These are phyloP conservation scores for Pleurotus salmoneostramineus DNA, from an alignment of 768 basidiomycete species.

Conservation along the genomic window DNA sequence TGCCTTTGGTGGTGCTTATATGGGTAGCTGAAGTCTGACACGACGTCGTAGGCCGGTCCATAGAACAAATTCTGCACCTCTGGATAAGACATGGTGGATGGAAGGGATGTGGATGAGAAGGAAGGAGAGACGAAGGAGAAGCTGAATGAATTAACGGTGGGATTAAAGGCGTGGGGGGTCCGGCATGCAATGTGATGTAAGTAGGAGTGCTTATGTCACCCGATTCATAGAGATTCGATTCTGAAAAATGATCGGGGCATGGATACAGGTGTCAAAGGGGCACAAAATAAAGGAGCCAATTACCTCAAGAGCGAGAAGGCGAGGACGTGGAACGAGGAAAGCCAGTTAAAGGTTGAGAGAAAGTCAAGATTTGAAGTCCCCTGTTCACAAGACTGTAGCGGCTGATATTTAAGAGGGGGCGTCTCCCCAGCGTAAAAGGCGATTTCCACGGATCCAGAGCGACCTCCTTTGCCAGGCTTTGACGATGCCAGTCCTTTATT, in stretches of 20 bases:
- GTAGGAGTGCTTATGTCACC: slow-evolving; percentile 6
- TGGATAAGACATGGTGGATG: slow-evolving; percentile 4
- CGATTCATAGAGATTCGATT: slow-evolving; percentile 7
- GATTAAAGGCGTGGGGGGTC: slow-evolving; percentile 8
- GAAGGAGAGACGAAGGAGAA: slow-evolving; percentile 1
- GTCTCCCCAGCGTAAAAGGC: not conserved
- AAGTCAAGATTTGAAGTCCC: not conserved
- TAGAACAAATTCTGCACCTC: not conserved
- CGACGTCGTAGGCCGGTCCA: not conserved
- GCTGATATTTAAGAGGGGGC: not conserved
- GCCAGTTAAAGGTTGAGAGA: not conserved
- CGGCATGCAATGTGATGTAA: slow-evolving; percentile 8
- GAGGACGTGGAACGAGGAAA: not conserved
- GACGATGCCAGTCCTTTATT: not conserved
- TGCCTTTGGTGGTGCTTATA: not conserved
- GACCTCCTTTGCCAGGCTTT: not conserved
- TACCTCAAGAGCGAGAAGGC: slow-evolving; percentile 5
- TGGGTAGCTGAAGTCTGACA: not conserved
- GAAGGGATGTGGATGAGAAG: not conserved
- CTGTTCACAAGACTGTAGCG: not conserved
- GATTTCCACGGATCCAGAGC: not conserved
- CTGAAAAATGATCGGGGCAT: slow-evolving; percentile 3
- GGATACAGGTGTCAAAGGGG: not conserved
- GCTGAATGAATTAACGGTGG: not conserved
- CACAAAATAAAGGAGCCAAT: slow-evolving; percentile 8